Conservation (phyloP, 257 asterid species). For the Salvia rosmarinus region DNA sequence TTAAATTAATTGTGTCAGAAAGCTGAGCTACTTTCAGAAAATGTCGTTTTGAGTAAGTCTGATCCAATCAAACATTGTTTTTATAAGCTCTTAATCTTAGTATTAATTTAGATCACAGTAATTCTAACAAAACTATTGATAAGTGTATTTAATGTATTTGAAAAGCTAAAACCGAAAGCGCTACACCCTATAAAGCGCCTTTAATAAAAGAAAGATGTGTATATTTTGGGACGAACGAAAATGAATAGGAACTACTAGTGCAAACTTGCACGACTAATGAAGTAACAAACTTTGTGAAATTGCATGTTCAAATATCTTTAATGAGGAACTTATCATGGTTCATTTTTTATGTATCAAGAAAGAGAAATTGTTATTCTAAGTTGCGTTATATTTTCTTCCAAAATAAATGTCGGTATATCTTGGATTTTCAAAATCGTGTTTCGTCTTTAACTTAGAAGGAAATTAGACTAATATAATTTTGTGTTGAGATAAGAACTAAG, state of each 20-base stretch:
- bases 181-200: neutral
- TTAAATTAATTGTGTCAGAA: constrained; percentile 17
- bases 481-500: neutral
- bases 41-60: constrained; percentile 19
- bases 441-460: no score
- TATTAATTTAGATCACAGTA: neutral
- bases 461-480: neutral
- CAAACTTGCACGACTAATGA: neutral
- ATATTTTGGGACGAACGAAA: neutral
- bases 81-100: neutral
- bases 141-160: neutral
- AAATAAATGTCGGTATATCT: no score
- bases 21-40: constrained; percentile 26
- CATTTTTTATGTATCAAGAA: no score
- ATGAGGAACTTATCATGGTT: neutral
- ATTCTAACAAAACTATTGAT: neutral
- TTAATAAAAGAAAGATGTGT: neutral
- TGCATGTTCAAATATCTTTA: neutral
- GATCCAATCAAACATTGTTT: constrained; percentile 7
- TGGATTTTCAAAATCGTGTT: no score
- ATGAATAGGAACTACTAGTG: neutral
- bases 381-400: no score
- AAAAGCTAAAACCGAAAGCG: neutral
- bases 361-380: neutral
- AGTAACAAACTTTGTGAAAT: neutral